Evolutionary conservation across 2,329 filamentous ascomycete genomes (phyloP).

Genomic region (Fusarium redolens): DNA sequence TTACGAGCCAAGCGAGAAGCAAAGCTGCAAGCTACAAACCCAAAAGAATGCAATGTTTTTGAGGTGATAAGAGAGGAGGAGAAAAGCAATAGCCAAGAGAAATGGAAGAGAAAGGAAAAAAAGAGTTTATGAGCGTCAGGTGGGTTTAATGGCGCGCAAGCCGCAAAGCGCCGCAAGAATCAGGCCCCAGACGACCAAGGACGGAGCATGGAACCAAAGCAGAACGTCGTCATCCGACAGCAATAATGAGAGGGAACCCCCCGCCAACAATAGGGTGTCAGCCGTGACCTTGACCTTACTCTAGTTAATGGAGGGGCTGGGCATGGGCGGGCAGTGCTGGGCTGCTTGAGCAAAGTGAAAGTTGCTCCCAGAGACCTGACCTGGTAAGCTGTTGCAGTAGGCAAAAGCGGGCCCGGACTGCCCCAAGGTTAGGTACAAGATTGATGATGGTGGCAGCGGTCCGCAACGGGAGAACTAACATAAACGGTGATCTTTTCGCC

Average conservation of each 20-base stretch:
- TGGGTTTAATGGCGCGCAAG: slow-evolving; percentile 44
- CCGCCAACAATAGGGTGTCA: slow-evolving; percentile 44
- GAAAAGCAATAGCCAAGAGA: slow-evolving; percentile 22
- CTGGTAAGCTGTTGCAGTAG: slow-evolving; percentile 22
- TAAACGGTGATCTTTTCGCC: slow-evolving; percentile 27
- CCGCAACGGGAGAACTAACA: slow-evolving; percentile 39
- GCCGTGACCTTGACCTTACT: slow-evolving; percentile 38
- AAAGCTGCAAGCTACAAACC: slow-evolving; percentile 17
- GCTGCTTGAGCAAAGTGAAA: background rate
- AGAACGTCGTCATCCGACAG: slow-evolving; percentile 48
- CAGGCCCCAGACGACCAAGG: slow-evolving; percentile 39
- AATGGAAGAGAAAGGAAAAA: slow-evolving; percentile 27
- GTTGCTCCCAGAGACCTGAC: background rate
- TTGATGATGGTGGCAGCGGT: slow-evolving; percentile 40
- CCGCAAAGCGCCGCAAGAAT: slow-evolving; percentile 40
- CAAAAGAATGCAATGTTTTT: slow-evolving; percentile 29
- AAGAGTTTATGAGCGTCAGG: slow-evolving; percentile 42
- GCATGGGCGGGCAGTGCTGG: slow-evolving; percentile 10
- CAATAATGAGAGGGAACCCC: slow-evolving; percentile 42
- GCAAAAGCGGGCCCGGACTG: slow-evolving; percentile 38
- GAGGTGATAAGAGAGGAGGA: slow-evolving; percentile 17
- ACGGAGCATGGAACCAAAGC: slow-evolving; percentile 36
- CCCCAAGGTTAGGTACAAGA: slow-evolving; percentile 5
- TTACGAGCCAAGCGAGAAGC: slow-evolving; percentile 10
- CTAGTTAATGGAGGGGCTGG: slow-evolving; percentile 42